A percentile compares a stretch with the other conserved stretches of the same genome.
phyloP scores from a whole-genome alignment of 169 alveolate genomes.

The Plasmodium gallinaceum region DNA sequence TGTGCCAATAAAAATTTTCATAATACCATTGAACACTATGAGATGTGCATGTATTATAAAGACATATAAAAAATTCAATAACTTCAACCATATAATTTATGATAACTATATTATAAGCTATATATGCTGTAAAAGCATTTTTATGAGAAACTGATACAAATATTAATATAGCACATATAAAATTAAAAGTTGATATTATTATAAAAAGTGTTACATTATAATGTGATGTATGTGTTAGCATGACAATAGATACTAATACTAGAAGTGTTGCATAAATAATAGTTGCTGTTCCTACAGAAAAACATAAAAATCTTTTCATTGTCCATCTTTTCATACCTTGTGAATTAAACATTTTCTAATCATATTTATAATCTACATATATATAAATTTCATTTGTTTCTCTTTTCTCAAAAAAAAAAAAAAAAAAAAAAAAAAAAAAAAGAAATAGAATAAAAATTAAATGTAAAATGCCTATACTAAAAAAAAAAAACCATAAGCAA shows the following conservation, averaged over 20 bases:
- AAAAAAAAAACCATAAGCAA: too few relatives aligned
- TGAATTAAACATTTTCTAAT: slow-evolving; percentile 43
- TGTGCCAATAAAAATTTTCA: slow-evolving; percentile 70
- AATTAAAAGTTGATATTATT: slow-evolving; percentile 44
- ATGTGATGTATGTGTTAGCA: slow-evolving; percentile 70
- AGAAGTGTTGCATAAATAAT: slow-evolving; percentile 51
- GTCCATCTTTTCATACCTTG: slow-evolving; percentile 75
- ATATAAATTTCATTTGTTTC: slow-evolving; percentile 4
- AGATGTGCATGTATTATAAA: slow-evolving; percentile 54
- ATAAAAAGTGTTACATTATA: slow-evolving; percentile 69
- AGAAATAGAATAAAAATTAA: background rate
- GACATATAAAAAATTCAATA: slow-evolving; percentile 52
- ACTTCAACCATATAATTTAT: slow-evolving; percentile 72
- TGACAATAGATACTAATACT: slow-evolving; percentile 46
- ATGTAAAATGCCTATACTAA: background rate
- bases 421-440: background rate
- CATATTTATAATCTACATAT: slow-evolving; percentile 1
- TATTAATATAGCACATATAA: slow-evolving; percentile 43
- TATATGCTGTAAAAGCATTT: slow-evolving; percentile 76
- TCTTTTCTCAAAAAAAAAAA: background rate
- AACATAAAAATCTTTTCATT: slow-evolving; percentile 69
- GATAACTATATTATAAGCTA: slow-evolving; percentile 68
- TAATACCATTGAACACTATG: slow-evolving; percentile 76
- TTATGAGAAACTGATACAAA: slow-evolving; percentile 51
- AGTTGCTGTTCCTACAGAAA: slow-evolving; percentile 69